Conservation (phyloP, 2,329 filamentous ascomycete species). For the Emmonsiellopsis sp. region DNA sequence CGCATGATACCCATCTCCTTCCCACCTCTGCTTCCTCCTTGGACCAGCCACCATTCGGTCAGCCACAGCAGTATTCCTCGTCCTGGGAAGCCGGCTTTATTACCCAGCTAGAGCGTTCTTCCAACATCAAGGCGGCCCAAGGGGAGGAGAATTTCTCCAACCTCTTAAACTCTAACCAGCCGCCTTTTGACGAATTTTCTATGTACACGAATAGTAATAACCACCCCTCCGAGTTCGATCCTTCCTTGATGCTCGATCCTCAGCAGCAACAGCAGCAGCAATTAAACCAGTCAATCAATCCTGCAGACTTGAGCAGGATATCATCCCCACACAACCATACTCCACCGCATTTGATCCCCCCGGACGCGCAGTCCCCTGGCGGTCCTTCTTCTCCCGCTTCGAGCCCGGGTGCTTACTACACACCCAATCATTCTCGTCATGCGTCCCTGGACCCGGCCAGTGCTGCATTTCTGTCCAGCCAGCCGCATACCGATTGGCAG, state of each 20-base stretch:
- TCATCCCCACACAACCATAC: conserved; percentile 43
- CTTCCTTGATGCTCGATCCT: conserved; percentile 33
- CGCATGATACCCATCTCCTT: conserved; percentile 18
- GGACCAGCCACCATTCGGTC: conserved; percentile 22
- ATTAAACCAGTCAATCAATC: conserved; percentile 37
- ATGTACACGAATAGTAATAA: conserved; percentile 27
- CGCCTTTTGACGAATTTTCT: conserved; percentile 29
- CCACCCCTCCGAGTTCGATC: conserved; percentile 26
- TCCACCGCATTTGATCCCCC: conserved; percentile 48
- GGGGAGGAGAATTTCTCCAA: conserved; percentile 30
- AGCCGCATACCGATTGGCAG: conserved; percentile 49
- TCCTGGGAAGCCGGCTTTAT: conserved; percentile 30
- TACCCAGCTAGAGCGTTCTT: conserved; percentile 27
- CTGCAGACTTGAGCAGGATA: conserved; percentile 38
- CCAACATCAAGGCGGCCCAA: conserved; percentile 19
- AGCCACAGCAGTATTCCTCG: conserved; percentile 26
- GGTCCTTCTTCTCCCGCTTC: conserved; percentile 48
- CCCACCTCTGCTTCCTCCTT: conserved; percentile 20
- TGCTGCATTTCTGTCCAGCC: conserved; percentile 47
- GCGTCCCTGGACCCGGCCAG: conserved; percentile 53
- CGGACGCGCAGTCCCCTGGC: conserved; percentile 44
- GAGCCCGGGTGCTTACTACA: conserved; percentile 33
- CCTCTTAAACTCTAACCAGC: conserved; percentile 29
- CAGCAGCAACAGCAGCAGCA: conserved; percentile 23
- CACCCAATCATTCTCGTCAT: conserved; percentile 31